phyloP scores from a whole-genome alignment of 495 filamentous ascomycete genomes.

The Penicillium pulvis region DNA sequence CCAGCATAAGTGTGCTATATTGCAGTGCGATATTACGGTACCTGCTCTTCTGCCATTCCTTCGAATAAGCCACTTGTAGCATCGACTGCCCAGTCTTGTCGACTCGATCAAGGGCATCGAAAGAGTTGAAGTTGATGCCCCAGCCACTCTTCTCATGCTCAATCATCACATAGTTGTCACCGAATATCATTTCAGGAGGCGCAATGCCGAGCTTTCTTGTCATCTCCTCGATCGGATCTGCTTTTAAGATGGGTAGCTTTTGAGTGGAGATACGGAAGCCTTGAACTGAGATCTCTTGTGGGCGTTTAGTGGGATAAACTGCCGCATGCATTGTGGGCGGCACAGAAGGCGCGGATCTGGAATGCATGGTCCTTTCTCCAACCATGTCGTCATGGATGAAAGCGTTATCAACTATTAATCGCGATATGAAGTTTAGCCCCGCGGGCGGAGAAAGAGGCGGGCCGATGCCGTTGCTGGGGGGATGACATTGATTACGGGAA shows the following conservation, averaged over 20 bases:
- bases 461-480: constrained; percentile 44
- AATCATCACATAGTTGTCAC: constrained; percentile 81
- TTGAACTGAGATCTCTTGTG: constrained; percentile 49
- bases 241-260: constrained; percentile 90
- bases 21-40: constrained; percentile 25
- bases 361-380: constrained; percentile 17
- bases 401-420: constrained; percentile 12
- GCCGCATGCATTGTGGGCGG: constrained; percentile 20
- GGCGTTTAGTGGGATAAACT: constrained; percentile 34
- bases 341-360: constrained; percentile 4
- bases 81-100: constrained; percentile 90
- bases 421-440: constrained; percentile 30
- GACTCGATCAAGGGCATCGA: constrained; percentile 82
- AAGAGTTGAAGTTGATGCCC: constrained; percentile 78
- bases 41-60: constrained; percentile 84
- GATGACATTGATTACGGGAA: constrained; percentile 23
- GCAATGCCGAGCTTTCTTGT: constrained; percentile 75
- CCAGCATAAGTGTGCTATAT: background rate
- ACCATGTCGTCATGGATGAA: constrained; percentile 17
- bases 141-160: constrained; percentile 70
- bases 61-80: constrained; percentile 90
- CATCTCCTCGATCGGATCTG: constrained; percentile 87
- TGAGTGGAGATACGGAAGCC: constrained; percentile 73
- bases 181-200: constrained; percentile 98
- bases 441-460: constrained; percentile 45